A percentile compares a stretch with the other conserved stretches of the same genome.
Conservation (phyloP, 192 early-diverging fungal species). For the Glomus cerebriforme region DNA sequence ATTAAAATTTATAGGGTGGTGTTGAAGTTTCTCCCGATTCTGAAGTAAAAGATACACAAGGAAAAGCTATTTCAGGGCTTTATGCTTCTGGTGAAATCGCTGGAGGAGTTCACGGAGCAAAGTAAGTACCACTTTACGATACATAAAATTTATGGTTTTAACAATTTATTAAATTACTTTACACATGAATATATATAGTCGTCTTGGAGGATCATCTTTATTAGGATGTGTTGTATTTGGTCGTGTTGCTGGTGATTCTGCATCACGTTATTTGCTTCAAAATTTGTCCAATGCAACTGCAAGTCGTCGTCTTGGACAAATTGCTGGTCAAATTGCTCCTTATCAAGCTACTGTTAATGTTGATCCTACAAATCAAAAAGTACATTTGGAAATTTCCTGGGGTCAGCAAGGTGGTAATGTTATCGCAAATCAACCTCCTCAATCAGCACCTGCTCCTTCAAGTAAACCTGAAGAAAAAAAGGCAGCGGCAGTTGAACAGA, state of each 20-base stretch:
- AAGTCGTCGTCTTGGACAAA: conserved; percentile 64
- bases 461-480: conserved; percentile 32
- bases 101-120: conserved; percentile 95
- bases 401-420: conserved; percentile 33
- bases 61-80: conserved; percentile 73
- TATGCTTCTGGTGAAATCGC: conserved; percentile 93
- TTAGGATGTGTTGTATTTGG: conserved; percentile 96
- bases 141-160: background rate
- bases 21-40: conserved; percentile 77
- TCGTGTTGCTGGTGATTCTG: conserved; percentile 82
- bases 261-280: conserved; percentile 62
- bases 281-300: conserved; percentile 51
- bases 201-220: conserved; percentile 83
- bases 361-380: conserved; percentile 49
- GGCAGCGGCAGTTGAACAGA: background rate
- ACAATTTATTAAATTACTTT: background rate
- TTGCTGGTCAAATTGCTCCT: conserved; percentile 67
- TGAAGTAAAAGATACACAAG: conserved; percentile 57
- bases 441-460: conserved; percentile 42
- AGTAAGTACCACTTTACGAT: background rate
- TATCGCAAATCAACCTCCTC: conserved; percentile 28
- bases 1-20: conserved; percentile 67
- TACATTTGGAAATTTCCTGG: conserved; percentile 57
- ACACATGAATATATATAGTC: background rate
- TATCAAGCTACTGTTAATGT: conserved; percentile 53